Evolutionary conservation across 2,329 filamentous ascomycete species (phyloP), one percentile per base, ranked within the genome.

Genomic region (Colletotrichum somersetense): DNA sequence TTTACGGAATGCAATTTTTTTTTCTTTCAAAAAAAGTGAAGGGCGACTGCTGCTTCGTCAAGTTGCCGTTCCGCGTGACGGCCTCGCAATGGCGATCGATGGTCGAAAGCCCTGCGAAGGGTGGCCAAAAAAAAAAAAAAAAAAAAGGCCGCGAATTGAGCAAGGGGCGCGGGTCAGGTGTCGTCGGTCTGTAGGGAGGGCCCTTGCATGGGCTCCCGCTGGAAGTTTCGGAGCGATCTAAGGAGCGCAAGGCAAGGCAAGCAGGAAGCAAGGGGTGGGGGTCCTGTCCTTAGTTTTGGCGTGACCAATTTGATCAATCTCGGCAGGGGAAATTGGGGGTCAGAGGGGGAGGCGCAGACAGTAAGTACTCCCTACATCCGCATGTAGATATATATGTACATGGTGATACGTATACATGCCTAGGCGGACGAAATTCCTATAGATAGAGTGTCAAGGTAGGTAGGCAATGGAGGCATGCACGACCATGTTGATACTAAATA

Each of bases 241-340:
- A 26, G 35, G 56, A 56, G 62, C 62, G 18, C 44, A 46, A 58
- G 55, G 18, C 44, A 46, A 58, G 55, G 2, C 50, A 61, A 55
- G 44, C 64, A 71, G 58, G 68, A 61, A 56, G 52, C 64, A 71
- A 63, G 68, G 68, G 64, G 33, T 35, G 30, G 33, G 20, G 30
- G 30, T 26, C 26, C 26, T 26, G 30, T 30, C 30, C 30, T 30
- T 30, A 30, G 30, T 30, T 30, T 30, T 30, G 65, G 65, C 69
- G 63, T 63, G 44, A 35, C 44, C 69, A 72, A 72, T 68, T 59
- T 68, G 65, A 46, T 67, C 65, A 68, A 63, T 63, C 8, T 63
- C 46, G 61, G 61, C 48, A 63, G 61, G 69, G 57, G 69, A 68
- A 68, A 72, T 72, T 63, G 69, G 58, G 53, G 65, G 16, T 30